phyloP scores from a whole-genome alignment of 306 rosid species.

The Lathyrus sativus region DNA sequence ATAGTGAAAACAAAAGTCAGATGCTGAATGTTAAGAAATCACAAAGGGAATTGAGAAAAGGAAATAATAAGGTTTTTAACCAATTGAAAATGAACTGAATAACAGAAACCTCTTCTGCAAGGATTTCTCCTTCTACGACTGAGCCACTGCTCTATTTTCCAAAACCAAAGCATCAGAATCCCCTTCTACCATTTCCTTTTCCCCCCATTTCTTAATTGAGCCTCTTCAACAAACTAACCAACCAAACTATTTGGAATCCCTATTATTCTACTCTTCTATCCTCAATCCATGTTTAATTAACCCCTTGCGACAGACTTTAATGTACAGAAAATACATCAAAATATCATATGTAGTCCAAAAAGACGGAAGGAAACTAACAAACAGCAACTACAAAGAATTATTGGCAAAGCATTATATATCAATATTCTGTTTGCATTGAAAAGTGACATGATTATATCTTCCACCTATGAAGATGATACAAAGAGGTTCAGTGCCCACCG shows the following conservation, averaged over 20 bases:
- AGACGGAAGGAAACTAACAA: conserved; percentile 8
- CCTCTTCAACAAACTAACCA: not conserved
- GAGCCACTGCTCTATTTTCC: conserved; percentile 13
- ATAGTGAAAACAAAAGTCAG: not conserved
- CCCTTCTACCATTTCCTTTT: not conserved
- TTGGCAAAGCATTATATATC: conserved; percentile 6
- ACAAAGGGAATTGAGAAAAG: not conserved
- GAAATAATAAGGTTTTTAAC: not conserved
- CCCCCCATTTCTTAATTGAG: not conserved
- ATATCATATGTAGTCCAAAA: conserved; percentile 22
- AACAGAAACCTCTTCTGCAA: conserved; percentile 2
- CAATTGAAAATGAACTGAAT: conserved; percentile 10
- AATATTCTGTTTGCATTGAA: conserved; percentile 10
- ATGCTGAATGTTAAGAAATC: no score
- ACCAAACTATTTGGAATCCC: not conserved
- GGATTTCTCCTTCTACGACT: not conserved
- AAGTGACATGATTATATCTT: not conserved
- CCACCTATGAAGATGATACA: conserved; percentile 5
- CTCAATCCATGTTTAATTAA: not conserved
- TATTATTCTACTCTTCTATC: conserved; percentile 1
- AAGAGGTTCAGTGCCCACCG: conserved; percentile 2
- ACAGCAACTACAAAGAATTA: conserved; percentile 16
- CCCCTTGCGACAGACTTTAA: conserved; percentile 8
- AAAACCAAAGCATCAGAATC: not conserved
- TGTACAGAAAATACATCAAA: conserved; percentile 24